Evolutionary conservation across 345 rosid genomes (phyloP).

Genomic region (Ailanthus altissimus): DNA sequence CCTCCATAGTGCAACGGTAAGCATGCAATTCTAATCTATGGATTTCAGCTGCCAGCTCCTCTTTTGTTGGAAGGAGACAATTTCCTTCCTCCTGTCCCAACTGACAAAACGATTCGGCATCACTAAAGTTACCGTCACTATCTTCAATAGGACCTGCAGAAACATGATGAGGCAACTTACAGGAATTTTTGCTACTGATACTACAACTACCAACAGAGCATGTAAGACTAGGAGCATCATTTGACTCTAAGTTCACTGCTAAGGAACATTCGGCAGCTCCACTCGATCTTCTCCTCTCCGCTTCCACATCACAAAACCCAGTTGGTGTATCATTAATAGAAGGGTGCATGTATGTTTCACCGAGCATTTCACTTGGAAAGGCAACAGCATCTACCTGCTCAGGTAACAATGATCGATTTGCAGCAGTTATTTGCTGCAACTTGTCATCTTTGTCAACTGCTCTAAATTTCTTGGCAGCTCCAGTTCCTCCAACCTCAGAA

Average conservation of each 20-base stretch:
- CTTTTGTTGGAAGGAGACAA: constrained; percentile 31
- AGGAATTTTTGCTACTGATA: constrained; percentile 28
- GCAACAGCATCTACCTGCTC: constrained; percentile 40
- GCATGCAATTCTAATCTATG: constrained; percentile 69
- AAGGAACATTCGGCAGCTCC: constrained; percentile 35
- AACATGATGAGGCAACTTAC: constrained; percentile 23
- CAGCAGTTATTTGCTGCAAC: constrained; percentile 23
- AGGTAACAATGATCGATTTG: constrained; percentile 25
- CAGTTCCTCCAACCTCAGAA: constrained; percentile 32
- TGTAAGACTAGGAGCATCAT: constrained; percentile 40
- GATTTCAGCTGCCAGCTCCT: constrained; percentile 47
- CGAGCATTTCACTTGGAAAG: constrained; percentile 37
- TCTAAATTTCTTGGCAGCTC: constrained; percentile 33
- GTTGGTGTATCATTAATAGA: constrained; percentile 25
- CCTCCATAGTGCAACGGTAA: constrained; percentile 50
- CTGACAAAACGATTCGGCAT: constrained; percentile 50
- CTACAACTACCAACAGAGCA: constrained; percentile 78
- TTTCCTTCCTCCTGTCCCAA: constrained; percentile 27
- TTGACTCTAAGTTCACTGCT: constrained; percentile 32
- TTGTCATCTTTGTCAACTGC: constrained; percentile 36
- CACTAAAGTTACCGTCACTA: constrained; percentile 32
- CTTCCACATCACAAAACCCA: constrained; percentile 35
- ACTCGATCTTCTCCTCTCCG: constrained; percentile 37
- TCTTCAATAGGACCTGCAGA: constrained; percentile 35
- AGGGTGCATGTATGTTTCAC: constrained; percentile 35